Conservation (phyloP, 768 basidiomycete species). For the Leucocoprinus sp. region DNA sequence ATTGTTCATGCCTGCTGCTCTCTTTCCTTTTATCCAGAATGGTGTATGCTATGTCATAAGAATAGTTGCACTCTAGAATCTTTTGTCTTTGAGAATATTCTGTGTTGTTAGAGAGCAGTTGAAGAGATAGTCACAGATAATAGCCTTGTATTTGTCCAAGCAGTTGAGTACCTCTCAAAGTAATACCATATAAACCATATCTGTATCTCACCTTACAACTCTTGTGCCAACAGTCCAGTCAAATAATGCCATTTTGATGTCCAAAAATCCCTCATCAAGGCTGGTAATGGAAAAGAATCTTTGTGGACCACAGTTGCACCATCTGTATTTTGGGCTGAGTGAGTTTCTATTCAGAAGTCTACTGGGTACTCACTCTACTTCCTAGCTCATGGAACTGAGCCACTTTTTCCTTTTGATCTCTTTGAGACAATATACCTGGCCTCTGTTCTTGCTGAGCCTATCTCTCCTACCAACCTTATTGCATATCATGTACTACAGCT, state of each 20-base stretch:
- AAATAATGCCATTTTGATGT: conserved; percentile 25
- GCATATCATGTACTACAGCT: conserved; percentile 19
- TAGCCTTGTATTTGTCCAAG: conserved; percentile 20
- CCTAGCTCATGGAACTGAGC: conserved; percentile 25
- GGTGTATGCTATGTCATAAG: conserved; percentile 15
- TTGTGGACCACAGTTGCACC: conserved; percentile 24
- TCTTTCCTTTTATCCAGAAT: conserved; percentile 18
- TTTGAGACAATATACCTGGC: conserved; percentile 15
- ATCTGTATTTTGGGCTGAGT: conserved; percentile 25
- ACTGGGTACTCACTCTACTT: conserved; percentile 29
- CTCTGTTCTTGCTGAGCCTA: background rate
- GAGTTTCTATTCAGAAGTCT: conserved; percentile 21
- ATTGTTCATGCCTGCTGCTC: conserved; percentile 21
- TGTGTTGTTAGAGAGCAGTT: conserved; percentile 31
- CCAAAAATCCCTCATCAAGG: conserved; percentile 21
- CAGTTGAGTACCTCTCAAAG: conserved; percentile 13
- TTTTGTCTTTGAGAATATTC: conserved; percentile 22
- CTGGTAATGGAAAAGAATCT: conserved; percentile 18
- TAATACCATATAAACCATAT: conserved; percentile 30
- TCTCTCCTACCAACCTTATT: conserved; percentile 17
- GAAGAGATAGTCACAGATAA: conserved; percentile 27
- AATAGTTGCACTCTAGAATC: conserved; percentile 15
- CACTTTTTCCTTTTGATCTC: conserved; percentile 24
- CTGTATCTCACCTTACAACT: conserved; percentile 34
- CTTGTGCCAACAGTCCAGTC: conserved; percentile 29